Conservation (phyloP, 129 eudicot genomes). For the Mikania micrantha region DNA sequence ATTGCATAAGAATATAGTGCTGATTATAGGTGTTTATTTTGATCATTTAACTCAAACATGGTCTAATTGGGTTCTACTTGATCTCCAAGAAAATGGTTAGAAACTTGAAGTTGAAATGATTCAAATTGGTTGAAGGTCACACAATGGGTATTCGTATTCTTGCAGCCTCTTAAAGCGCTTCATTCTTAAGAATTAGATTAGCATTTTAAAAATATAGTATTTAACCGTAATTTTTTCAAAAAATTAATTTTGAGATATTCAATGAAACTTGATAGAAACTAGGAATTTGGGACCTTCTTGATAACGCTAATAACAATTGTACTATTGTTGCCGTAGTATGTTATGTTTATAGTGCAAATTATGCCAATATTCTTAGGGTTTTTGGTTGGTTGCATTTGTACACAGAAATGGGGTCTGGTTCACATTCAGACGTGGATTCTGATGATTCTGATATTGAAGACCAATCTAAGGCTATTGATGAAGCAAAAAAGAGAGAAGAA, state of each 20-base stretch:
- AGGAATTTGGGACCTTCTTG: neutral
- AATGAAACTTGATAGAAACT: neutral
- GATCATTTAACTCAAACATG: neutral
- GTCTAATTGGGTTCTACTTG: neutral
- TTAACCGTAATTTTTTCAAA: too few species aligned
- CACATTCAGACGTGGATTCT: conserved; percentile 52
- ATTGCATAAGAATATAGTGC: neutral
- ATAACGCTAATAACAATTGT: neutral
- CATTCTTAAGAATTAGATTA: too few species aligned
- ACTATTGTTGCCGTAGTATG: neutral
- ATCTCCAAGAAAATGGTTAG: neutral
- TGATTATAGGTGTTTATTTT: neutral
- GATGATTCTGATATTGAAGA: conserved; percentile 46
- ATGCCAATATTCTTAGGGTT: neutral
- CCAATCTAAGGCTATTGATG: conserved; percentile 51
- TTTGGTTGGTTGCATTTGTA: conserved; percentile 1
- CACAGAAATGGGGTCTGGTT: conserved; percentile 47
- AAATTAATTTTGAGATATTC: too few species aligned
- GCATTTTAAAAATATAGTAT: neutral
- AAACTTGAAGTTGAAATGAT: neutral
- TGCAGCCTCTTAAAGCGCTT: neutral
- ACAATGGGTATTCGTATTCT: neutral
- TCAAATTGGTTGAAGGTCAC: neutral
- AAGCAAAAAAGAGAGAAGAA: conserved; percentile 30
- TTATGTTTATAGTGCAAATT: neutral